These are phyloP conservation scores for Acacia concinna DNA, from an alignment of 331 rosid species.

Conservation along the genomic window DNA sequence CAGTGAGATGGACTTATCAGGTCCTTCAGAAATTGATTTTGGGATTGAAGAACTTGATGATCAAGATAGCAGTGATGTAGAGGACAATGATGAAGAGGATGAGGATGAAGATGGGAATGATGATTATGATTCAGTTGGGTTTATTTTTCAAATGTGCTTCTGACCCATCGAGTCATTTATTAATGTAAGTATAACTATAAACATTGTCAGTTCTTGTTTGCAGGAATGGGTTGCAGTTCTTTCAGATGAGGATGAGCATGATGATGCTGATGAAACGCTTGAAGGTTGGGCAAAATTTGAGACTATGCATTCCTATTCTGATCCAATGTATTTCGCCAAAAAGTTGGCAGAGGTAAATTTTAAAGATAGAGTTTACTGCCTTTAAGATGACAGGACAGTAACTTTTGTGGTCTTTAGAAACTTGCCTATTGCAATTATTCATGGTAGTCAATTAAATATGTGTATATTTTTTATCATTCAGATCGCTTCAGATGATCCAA, in stretches of 20 bases:
- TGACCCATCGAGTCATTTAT: conserved; percentile 27
- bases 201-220: conserved; percentile 37
- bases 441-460: conserved; percentile 6
- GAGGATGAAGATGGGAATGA: conserved; percentile 19
- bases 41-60: conserved; percentile 67
- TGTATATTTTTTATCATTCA: conserved; percentile 33
- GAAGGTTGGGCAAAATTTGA: conserved; percentile 95
- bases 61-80: conserved; percentile 45
- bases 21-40: conserved; percentile 80
- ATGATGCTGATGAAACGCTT: conserved; percentile 60
- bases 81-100: conserved; percentile 50
- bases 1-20: conserved; percentile 64
- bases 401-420: conserved; percentile 1
- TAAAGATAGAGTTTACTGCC: conserved; percentile 26
- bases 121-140: conserved; percentile 40
- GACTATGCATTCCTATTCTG: conserved; percentile 80
- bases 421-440: conserved; percentile 14
- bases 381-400: not conserved
- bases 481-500: conserved; percentile 83
- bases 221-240: conserved; percentile 90
- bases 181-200: conserved; percentile 7
- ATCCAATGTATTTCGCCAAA: conserved; percentile 89
- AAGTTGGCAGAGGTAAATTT: conserved; percentile 76
- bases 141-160: not conserved
- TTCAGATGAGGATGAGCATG: conserved; percentile 67